These are phyloP conservation scores for Verticillium dahliae DNA, from an alignment of 2,329 filamentous ascomycete genomes.

Conservation along the genomic window DNA sequence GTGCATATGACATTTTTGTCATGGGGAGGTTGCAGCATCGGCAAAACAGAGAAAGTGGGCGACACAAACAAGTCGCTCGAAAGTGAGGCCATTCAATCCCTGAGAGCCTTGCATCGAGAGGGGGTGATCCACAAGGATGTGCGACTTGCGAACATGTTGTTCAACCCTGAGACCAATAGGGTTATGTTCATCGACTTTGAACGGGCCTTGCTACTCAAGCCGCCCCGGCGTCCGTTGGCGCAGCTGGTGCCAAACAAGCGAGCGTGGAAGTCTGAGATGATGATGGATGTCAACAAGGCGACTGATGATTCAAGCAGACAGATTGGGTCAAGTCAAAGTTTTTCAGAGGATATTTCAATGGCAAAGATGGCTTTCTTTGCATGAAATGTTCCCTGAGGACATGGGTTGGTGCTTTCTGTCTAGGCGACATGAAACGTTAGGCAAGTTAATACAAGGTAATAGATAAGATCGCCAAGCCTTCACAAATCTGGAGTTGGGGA, in stretches of 20 bases:
- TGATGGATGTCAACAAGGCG: no score
- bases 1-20: constrained; percentile 26
- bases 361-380: background rate
- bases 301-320: no score
- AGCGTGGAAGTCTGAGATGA: background rate
- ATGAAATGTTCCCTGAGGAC: no score
- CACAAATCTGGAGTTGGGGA: no score
- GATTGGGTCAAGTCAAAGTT: background rate
- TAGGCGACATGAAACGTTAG: no score
- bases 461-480: no score
- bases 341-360: background rate
- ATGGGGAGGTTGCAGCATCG: constrained; percentile 18
- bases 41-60: background rate
- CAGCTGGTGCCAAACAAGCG: constrained; percentile 17
- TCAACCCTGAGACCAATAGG: constrained; percentile 13
- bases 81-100: constrained; percentile 6
- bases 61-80: constrained; percentile 3
- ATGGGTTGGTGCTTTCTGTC: no score
- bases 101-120: constrained; percentile 15
- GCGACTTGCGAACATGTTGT: constrained; percentile 17
- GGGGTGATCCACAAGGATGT: constrained; percentile 21
- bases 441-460: no score
- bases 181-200: constrained; percentile 26
- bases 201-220: constrained; percentile 15
- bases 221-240: constrained; percentile 10